Conservation (phyloP, 2,329 filamentous ascomycete genomes). For the Ophiostoma fasciatum region DNA sequence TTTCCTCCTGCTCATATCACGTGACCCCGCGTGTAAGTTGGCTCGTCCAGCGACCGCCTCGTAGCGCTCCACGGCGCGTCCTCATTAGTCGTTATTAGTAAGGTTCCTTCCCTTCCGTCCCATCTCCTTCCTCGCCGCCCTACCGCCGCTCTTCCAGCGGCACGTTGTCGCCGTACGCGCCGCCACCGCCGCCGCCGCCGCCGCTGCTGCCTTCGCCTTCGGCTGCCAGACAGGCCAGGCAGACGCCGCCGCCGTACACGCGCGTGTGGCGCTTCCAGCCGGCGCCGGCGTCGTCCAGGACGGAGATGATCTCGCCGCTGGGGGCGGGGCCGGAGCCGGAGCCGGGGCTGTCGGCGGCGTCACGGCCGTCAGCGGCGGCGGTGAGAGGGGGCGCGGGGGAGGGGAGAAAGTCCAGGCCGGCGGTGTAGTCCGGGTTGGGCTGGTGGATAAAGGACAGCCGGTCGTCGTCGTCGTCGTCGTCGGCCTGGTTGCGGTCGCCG, state of each 20-base stretch:
- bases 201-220: constrained; percentile 29
- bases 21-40: no score
- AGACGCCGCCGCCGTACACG: constrained; percentile 43
- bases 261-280: constrained; percentile 43
- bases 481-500: neutral
- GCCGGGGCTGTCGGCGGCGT: constrained; percentile 15
- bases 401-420: neutral
- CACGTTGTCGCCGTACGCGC: constrained; percentile 40
- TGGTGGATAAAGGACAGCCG: constrained; percentile 29
- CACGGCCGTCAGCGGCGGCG: no score
- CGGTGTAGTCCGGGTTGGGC: constrained; percentile 31
- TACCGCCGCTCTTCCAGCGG: constrained; percentile 34
- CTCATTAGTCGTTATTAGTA: no score
- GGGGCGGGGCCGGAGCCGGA: constrained; percentile 11
- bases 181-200: constrained; percentile 29
- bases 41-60: no score
- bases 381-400: constrained; percentile 25
- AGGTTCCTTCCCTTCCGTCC: no score
- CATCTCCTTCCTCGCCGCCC: neutral
- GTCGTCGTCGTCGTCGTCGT: neutral
- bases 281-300: constrained; percentile 30
- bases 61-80: no score
- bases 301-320: constrained; percentile 33
- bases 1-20: no score
- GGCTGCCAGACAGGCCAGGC: constrained; percentile 37